Base-by-base conservation (phyloP, 176 grass and related monocot genomes). In the Aegilops speltoides region DNA sequence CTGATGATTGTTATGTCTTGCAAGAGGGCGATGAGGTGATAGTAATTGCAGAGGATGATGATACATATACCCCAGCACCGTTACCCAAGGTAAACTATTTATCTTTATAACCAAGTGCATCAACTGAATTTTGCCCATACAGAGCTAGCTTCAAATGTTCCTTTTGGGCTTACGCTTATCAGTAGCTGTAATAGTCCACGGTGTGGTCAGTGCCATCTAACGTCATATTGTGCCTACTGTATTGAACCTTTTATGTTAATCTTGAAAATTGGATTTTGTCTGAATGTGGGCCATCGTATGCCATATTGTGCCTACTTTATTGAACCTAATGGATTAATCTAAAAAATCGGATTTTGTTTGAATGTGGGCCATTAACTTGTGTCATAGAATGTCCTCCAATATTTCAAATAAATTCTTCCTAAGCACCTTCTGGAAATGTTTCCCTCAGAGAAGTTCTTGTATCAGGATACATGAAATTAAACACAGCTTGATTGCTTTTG, bases 21-120 rank as follows among this genome's bases (percentile, higher is more conserved):
- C 93, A 95, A 89, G 88, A 92, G 67, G 88, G 88, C 34, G 93
- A 95, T 86, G 93, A 95, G 88, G 83, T 95, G 34, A 84, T 95
- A 86, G 93, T 95, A 80, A 95, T 95, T 78, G 93, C 93, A 86
- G 93, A 95, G 65, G 93, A 95, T 77, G 93, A 92, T 86, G 93
- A 95, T 64, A 92, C 88, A 28, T 95, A 95, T 86, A 60, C 82
- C 22, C 93, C 90, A 80, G 57, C 79, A 76, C 70, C 88, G 13
- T 88, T 95, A 76, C 88, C 85, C 12, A 92, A 81, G 88, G 93
- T 94, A 77, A 84, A 66, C 87, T 17, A 38, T 83, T 85, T 72
- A 73, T 83, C n/a, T 79, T 87, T 40, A 83, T 33, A 91, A 48
- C 80, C 31, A 6, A 59, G 10, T 38, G 41, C 34, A n/a, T 77